phyloP scores from a whole-genome alignment of 2,329 filamentous ascomycete species.

The Aspergillus ruber region DNA sequence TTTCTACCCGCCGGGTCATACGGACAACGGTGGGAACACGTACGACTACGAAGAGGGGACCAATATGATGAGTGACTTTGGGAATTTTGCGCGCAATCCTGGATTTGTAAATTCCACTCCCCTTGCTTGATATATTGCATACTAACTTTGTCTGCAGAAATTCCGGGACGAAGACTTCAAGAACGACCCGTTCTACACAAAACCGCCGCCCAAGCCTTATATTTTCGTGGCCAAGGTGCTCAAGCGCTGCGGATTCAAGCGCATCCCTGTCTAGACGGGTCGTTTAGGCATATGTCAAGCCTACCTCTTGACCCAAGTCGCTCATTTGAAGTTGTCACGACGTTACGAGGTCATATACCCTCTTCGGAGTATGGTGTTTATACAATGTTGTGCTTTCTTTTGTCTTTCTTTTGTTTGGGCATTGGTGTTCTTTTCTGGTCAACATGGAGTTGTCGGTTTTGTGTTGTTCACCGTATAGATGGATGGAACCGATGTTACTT shows the following conservation, averaged over 20 bases:
- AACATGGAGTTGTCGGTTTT: no score
- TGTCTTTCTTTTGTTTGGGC: no score
- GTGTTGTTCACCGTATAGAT: no score
- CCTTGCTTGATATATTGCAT: neutral
- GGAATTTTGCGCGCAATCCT: slow-evolving; percentile 68
- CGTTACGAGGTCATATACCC: no score
- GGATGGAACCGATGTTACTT: no score
- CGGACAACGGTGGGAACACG: slow-evolving; percentile 60
- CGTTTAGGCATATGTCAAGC: no score
- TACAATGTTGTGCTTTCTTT: no score
- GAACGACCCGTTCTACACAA: slow-evolving; percentile 33
- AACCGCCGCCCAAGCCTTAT: slow-evolving; percentile 23
- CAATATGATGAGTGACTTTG: slow-evolving; percentile 66
- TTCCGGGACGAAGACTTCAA: slow-evolving; percentile 36
- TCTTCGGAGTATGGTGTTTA: no score
- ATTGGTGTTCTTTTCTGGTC: no score
- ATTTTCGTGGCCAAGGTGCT: slow-evolving; percentile 17
- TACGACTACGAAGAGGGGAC: slow-evolving; percentile 81
- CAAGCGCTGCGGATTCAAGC: no score
- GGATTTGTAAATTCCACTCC: slow-evolving; percentile 55
- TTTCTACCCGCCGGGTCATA: slow-evolving; percentile 64
- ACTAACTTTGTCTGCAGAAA: slow-evolving; percentile 22
- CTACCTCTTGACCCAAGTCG: neutral
- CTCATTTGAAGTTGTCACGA: no score
- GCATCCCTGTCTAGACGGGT: no score